Evolutionary conservation across 2,329 filamentous ascomycete species (phyloP).

Genomic region (Lasiodiplodia sp.): DNA sequence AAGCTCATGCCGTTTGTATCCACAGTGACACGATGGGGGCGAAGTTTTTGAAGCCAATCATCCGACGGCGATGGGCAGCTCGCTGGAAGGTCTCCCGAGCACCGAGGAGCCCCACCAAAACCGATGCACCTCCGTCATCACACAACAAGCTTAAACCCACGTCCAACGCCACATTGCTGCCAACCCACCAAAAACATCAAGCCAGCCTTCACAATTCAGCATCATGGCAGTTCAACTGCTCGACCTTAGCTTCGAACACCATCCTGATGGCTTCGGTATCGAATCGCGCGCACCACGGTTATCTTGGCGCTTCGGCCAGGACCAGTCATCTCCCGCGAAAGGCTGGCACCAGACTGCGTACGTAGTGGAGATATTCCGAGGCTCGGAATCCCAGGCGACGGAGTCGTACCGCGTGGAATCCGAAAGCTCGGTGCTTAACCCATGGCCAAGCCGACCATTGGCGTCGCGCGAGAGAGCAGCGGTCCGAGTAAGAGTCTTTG

Average conservation of each 20-base stretch:
- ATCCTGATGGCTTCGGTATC: constrained; percentile 53
- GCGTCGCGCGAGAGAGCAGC: constrained; percentile 38
- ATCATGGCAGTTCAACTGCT: background rate
- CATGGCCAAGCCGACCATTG: constrained; percentile 52
- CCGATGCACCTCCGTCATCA: background rate
- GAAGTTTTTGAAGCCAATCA: no score
- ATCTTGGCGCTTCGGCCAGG: constrained; percentile 53
- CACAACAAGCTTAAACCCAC: background rate
- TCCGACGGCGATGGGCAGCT: background rate
- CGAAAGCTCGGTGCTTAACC: constrained; percentile 50
- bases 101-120: background rate
- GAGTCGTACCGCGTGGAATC: constrained; percentile 42
- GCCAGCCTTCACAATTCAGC: background rate
- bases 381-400: background rate
- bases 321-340: constrained; percentile 41
- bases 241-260: constrained; percentile 53
- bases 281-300: constrained; percentile 54
- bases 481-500: constrained; percentile 41
- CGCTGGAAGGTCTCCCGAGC: background rate
- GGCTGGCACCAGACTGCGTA: constrained; percentile 57
- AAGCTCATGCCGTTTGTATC: no score
- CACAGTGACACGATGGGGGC: no score
- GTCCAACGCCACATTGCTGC: background rate
- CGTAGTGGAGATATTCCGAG: constrained; percentile 49
- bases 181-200: no score